Evolutionary conservation across 2,329 filamentous ascomycete species (phyloP), one percentile per base, ranked within the genome.

Genomic region (Sclerotinia glacialis): DNA sequence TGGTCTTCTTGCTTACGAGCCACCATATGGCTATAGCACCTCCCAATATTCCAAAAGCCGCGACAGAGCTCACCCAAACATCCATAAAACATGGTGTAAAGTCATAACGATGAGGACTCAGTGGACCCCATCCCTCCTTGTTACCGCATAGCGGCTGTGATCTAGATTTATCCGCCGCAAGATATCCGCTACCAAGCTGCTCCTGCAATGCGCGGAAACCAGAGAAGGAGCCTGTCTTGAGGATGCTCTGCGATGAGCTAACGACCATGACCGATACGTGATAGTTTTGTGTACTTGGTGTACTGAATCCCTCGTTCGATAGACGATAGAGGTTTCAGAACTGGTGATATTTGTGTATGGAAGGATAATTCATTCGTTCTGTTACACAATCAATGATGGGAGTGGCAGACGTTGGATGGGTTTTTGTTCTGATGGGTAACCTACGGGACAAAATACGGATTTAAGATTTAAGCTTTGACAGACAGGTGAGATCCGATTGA

Each of bases 41-140:
- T 70, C 89, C 84, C 31, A 97, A 65, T 31, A 97, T 82, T 21
- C 94, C 93, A 80, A 89, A 96, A 18, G 83, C 83, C 11, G 92
- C 91, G 37, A 97, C 91, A 1, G 84, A 80, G 44, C 90, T 86
- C 67, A 98, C 86, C 86, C 92, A 93, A 28, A 96, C 86, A 77
- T 99, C 96, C 74, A 98, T 88, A 77, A 99, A 99, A 81, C 95
- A 99, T 50, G 95, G 94, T 21, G 95, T 98, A 75, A 99, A 93
- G 80, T 99, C 95, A 79, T 92, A 97, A 77, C 94, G 85, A 72
- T 88, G 83, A 46, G 89, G 88, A 79, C 93, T 97, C 76, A 99
- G 77, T 28, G 95, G 95, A 1, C 96, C 96, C 95, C 95, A 99
- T 74, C 95, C 96, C 79, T 98, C 94, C 65, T 83, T 82, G 79